Evolutionary conservation across 108 stramenopile species (phyloP).

Genomic region (Skeletonema grethae): DNA sequence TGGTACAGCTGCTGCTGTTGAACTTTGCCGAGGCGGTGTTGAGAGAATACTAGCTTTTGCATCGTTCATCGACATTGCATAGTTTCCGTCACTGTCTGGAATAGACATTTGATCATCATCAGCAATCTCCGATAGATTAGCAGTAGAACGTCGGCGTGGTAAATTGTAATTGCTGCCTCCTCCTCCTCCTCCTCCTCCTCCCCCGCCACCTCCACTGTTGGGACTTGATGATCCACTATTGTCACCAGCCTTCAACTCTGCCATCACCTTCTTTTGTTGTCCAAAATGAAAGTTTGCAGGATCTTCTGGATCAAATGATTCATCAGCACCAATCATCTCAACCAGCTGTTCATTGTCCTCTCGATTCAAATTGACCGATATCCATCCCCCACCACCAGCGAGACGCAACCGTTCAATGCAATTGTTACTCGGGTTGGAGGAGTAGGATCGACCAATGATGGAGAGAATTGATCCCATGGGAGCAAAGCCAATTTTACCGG

Average conservation of each 20-base stretch:
- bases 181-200: background rate
- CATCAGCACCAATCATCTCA: constrained; percentile 56
- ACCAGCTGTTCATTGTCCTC: constrained; percentile 51
- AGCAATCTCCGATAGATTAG: constrained; percentile 34
- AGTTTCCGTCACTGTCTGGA: constrained; percentile 12
- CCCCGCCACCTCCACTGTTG: background rate
- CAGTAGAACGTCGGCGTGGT: constrained; percentile 4
- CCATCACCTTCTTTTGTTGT: constrained; percentile 23
- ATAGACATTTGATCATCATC: constrained; percentile 39
- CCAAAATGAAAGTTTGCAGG: constrained; percentile 65
- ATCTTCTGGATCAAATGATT: constrained; percentile 60
- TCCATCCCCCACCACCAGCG: constrained; percentile 86
- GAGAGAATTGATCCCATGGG: constrained; percentile 52
- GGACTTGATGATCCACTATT: background rate
- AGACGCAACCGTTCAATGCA: constrained; percentile 85
- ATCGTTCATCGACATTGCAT: background rate
- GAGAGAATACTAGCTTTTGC: background rate
- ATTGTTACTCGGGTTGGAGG: constrained; percentile 70
- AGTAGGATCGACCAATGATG: constrained; percentile 70
- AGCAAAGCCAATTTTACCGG: constrained; percentile 57
- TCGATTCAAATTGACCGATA: constrained; percentile 61
- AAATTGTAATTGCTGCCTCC: background rate
- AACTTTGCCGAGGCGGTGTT: background rate
- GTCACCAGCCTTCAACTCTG: constrained; percentile 11
- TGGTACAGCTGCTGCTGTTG: constrained; percentile 1